These are phyloP conservation scores for Gentiana straminea DNA, from an alignment of 257 asterid genomes.

Conservation along the genomic window DNA sequence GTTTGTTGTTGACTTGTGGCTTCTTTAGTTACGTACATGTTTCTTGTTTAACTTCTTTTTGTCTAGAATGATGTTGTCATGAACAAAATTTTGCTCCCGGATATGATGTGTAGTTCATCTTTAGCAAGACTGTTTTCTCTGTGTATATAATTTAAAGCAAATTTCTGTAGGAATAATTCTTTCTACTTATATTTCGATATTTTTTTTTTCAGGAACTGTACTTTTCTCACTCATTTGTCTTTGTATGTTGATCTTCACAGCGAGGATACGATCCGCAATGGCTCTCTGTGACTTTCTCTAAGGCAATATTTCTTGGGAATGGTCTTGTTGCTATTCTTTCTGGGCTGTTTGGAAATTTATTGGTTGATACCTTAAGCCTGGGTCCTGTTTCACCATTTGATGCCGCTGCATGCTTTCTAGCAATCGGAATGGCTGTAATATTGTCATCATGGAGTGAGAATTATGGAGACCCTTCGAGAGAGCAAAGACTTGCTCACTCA, in stretches of 20 bases:
- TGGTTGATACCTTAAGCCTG: conserved; percentile 70
- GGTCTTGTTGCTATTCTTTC: conserved; percentile 90
- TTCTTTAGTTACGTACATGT: too few relatives aligned
- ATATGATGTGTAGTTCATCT: too few relatives aligned
- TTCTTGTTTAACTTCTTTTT: too few relatives aligned
- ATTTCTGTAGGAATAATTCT: too few relatives aligned
- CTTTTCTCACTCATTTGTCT: too few relatives aligned
- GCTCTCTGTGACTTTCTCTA: conserved; percentile 95
- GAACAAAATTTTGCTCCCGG: too few relatives aligned
- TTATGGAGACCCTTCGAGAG: conserved; percentile 86
- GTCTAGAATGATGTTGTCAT: too few relatives aligned
- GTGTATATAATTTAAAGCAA: too few relatives aligned
- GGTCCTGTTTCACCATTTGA: conserved; percentile 98
- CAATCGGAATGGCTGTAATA: conserved; percentile 90
- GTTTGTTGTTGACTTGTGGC: too few relatives aligned
- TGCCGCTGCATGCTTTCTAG: conserved; percentile 73
- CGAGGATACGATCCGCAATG: conserved; percentile 89
- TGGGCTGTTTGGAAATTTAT: conserved; percentile 82
- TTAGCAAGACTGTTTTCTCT: too few relatives aligned
- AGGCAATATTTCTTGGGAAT: conserved; percentile 93
- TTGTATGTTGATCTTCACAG: conserved; percentile 24
- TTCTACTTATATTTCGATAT: too few relatives aligned
- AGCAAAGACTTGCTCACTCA: conserved; percentile 83
- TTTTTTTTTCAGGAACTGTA: too few relatives aligned
- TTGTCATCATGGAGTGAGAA: conserved; percentile 88